Conservation (phyloP, 306 rosid genomes). For the Trifolium dubium region DNA sequence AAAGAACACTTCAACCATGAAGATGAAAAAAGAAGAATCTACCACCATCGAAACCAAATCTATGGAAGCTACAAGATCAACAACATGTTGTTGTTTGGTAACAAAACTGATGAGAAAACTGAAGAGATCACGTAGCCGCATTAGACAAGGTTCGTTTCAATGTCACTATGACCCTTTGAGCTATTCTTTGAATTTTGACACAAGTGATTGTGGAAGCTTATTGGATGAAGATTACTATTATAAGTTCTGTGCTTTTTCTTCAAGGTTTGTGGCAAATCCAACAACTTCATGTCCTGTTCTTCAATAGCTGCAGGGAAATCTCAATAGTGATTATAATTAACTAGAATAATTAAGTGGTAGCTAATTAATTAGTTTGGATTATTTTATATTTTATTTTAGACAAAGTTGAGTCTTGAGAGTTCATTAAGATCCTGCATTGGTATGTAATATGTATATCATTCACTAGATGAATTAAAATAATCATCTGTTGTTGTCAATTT, state of each 20-base stretch:
- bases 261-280: constrained; percentile 72
- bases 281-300: constrained; percentile 41
- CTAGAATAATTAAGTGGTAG: background rate
- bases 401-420: background rate
- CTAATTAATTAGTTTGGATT: background rate
- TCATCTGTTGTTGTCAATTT: background rate
- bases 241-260: constrained; percentile 77
- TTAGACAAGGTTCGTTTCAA: constrained; percentile 53
- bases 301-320: constrained; percentile 40
- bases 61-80: constrained; percentile 2
- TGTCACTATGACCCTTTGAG: constrained; percentile 84
- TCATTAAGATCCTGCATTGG: background rate
- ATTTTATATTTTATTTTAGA: background rate
- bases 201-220: constrained; percentile 61
- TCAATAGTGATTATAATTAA: constrained; percentile 12
- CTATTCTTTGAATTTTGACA: constrained; percentile 83
- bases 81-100: constrained; percentile 49
- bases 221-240: constrained; percentile 74
- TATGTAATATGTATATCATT: background rate
- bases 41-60: constrained; percentile 15
- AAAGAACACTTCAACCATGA: constrained; percentile 34
- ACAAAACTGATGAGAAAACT: constrained; percentile 62
- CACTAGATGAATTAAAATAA: background rate
- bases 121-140: constrained; percentile 43
- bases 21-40: constrained; percentile 26